phyloP scores from a whole-genome alignment of 176 grass and related monocot species.

The Avena eriantha region DNA sequence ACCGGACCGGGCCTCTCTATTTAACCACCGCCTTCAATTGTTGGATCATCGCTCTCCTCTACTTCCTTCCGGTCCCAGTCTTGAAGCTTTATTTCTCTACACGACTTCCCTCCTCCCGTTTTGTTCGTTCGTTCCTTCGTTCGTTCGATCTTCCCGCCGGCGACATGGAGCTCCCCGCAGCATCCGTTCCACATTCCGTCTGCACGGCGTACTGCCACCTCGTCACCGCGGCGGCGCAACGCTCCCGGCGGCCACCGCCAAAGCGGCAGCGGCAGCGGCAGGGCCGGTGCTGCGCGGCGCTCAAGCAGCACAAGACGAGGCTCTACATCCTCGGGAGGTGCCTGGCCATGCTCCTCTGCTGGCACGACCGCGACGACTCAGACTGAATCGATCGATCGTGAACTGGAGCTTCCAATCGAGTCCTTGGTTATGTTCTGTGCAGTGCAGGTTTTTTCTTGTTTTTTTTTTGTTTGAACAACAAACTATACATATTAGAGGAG shows the following conservation, averaged over 20 bases:
- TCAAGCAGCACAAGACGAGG: slow-evolving; percentile 90
- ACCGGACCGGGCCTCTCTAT: slow-evolving; percentile 26
- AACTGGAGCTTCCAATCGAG: neutral
- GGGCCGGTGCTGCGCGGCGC: slow-evolving; percentile 61
- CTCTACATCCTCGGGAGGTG: slow-evolving; percentile 84
- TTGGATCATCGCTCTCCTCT: no score
- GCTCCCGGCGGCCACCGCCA: slow-evolving; percentile 14
- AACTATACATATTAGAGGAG: neutral
- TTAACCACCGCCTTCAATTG: slow-evolving; percentile 18
- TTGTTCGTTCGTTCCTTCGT: no score
- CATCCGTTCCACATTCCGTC: slow-evolving; percentile 40
- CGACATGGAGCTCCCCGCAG: slow-evolving; percentile 40
- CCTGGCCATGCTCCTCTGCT: slow-evolving; percentile 86
- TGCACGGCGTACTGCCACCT: slow-evolving; percentile 35
- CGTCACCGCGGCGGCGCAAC: slow-evolving; percentile 11
- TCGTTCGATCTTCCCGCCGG: neutral
- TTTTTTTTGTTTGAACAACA: neutral
- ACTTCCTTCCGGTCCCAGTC: no score
- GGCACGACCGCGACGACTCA: slow-evolving; percentile 66
- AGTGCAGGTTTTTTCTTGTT: neutral
- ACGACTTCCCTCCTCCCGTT: neutral
- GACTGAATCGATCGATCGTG: slow-evolving; percentile 33
- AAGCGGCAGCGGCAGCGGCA: slow-evolving; percentile 34
- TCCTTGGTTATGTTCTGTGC: neutral
- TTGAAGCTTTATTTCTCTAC: neutral